Conservation (phyloP, 2,329 filamentous ascomycete genomes). For the Fusarium hainanense region DNA sequence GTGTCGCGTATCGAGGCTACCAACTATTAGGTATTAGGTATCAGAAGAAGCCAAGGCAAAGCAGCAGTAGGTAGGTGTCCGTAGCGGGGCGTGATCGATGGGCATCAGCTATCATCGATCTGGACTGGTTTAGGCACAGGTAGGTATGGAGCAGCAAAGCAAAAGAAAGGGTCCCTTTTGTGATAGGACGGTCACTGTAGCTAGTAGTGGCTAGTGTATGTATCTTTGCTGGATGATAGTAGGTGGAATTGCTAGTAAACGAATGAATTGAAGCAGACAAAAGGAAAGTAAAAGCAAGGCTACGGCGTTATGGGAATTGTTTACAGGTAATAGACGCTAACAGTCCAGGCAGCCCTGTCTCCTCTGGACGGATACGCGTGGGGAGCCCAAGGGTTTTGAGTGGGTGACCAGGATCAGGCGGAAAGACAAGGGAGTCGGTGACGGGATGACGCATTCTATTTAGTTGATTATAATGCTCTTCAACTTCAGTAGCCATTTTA, state of each 20-base stretch:
- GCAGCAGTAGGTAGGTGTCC: neutral
- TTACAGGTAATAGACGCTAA: neutral
- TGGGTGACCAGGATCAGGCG: conserved; percentile 33
- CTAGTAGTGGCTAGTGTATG: neutral
- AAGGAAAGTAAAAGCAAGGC: conserved; percentile 28
- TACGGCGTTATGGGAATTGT: conserved; percentile 18
- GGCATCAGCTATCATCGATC: conserved; percentile 20
- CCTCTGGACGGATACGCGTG: conserved; percentile 29
- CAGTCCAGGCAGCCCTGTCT: conserved; percentile 6
- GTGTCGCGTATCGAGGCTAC: conserved; percentile 14
- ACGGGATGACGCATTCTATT: conserved; percentile 31
- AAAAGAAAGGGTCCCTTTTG: conserved; percentile 8
- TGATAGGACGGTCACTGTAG: neutral
- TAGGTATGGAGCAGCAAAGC: conserved; percentile 18
- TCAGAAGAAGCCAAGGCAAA: conserved; percentile 7
- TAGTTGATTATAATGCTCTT: neutral
- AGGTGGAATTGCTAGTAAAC: neutral
- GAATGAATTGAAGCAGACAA: conserved; percentile 1
- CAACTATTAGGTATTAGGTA: neutral
- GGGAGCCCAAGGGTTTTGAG: conserved; percentile 30
- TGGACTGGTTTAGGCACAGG: conserved; percentile 13
- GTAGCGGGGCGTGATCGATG: conserved; percentile 27
- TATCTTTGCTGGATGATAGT: neutral
- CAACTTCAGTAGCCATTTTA: too few species aligned
- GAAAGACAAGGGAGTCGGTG: conserved; percentile 27